Evolutionary conservation across 176 grass and related monocot genomes (phyloP).

Genomic region (Musa itinerans): DNA sequence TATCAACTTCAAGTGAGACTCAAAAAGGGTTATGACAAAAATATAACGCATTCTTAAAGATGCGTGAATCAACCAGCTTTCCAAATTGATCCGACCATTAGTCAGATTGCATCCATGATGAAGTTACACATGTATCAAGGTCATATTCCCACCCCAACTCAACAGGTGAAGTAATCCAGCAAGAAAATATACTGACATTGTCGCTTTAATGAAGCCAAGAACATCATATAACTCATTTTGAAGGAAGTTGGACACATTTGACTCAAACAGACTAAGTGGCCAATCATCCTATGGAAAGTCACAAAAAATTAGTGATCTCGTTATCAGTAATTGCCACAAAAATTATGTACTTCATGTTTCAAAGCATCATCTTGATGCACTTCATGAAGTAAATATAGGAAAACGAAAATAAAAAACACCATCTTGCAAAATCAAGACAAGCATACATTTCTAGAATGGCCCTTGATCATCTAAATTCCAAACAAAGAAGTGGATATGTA

Average conservation of each 20-base stretch:
- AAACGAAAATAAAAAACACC: not conserved
- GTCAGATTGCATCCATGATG: not conserved
- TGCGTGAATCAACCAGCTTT: not conserved
- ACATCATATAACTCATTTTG: not conserved
- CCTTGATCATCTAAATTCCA: not conserved
- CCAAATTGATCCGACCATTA: not conserved
- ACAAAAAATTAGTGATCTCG: too few species aligned
- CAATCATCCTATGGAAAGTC: too few species aligned
- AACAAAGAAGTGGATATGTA: not conserved
- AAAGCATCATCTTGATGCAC: not conserved
- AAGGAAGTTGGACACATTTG: not conserved
- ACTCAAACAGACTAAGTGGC: too few species aligned
- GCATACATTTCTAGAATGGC: not conserved
- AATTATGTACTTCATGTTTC: not conserved
- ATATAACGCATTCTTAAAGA: not conserved
- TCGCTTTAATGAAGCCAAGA: not conserved
- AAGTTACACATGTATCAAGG: not conserved
- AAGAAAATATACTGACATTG: not conserved
- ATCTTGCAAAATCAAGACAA: not conserved
- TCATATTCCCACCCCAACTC: not conserved
- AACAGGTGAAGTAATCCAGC: not conserved
- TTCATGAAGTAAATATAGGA: not conserved
- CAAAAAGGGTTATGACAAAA: not conserved
- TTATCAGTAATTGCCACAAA: too few species aligned
- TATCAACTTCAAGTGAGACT: not conserved